Base-by-base conservation (phyloP, 1,139 yeast species). In the Kluyveromyces marxianus region DNA sequence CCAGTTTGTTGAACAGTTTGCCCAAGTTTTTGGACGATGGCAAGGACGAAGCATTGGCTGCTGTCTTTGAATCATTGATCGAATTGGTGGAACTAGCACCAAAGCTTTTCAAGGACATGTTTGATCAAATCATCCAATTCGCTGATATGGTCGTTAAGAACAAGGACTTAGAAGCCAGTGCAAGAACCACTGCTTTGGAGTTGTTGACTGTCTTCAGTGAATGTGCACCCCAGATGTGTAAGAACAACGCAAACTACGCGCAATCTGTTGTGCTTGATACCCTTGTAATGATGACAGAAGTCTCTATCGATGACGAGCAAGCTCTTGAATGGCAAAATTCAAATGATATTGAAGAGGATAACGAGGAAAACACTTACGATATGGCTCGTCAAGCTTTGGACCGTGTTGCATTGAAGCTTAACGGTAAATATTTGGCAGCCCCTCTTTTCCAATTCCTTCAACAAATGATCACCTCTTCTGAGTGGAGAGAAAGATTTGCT, bases 401-500 rank as follows among this genome's bases (percentile, higher is more conserved):
- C 65, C 80, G 98, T 66, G 84, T 89, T 26, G 77, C 96, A 2
- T 75, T 92, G 55, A 83, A 79, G 59, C 73, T 92, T 46, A 90
- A 86, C 37, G 97, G 97, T 37, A 83, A 82, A 60, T 74, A 83
- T 7, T 73, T 92, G 52, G 94, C 95, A 14, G 83, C 82, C 25
- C 95, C 96, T 25, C 71, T 92, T 48, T 92, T 92, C 69, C 88
- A 83, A 59, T 85, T 80, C 66, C 72, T 92, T 52, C 96, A 97
- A 10, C 78, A 77, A 46, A 84, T 92, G 96, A 68, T 86, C 32
- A 72, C 72, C 48, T 83, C 95, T 1, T 60, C 69, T 35, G 77
- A 79, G 52, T 92, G 98, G 98, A 82, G 95, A 65, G 95, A 89
- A 65, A 83, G 97, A 51, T 96, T 89, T 65, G 98, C 96, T 14